phyloP scores from a whole-genome alignment of 768 basidiomycete species.

The Mycena filopes region DNA sequence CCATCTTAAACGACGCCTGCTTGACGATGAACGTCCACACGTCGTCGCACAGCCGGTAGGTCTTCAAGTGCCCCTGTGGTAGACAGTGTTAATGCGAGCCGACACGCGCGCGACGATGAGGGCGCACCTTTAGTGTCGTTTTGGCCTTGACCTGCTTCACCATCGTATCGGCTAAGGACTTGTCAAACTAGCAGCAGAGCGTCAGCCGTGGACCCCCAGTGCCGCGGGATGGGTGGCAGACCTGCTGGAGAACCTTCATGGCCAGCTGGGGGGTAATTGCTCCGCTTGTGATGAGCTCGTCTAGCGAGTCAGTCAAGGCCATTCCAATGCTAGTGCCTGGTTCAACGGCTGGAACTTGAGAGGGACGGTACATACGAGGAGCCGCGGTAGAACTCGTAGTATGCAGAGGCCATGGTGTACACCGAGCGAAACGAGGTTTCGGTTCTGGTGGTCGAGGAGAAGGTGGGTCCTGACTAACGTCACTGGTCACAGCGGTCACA shows the following conservation, averaged over 20 bases:
- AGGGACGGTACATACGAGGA: constrained; percentile 73
- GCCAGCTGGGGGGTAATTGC: constrained; percentile 97
- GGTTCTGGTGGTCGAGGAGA: not conserved
- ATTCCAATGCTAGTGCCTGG: constrained; percentile 85
- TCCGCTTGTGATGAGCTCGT: constrained; percentile 86
- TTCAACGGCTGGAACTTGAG: constrained; percentile 7
- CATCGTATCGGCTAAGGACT: constrained; percentile 92
- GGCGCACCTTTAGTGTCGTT: constrained; percentile 86
- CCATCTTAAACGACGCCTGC: constrained; percentile 95
- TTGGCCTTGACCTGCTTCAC: constrained; percentile 95
- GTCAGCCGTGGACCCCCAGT: constrained; percentile 2
- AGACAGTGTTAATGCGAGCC: constrained; percentile 9
- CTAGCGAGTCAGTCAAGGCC: constrained; percentile 96
- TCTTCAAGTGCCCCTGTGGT: constrained; percentile 85
- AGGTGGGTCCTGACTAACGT: not conserved
- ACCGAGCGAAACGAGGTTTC: not conserved
- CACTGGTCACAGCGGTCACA: not conserved
- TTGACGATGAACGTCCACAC: constrained; percentile 99
- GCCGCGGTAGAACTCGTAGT: constrained; percentile 93
- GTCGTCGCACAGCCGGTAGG: constrained; percentile 93
- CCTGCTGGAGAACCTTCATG: constrained; percentile 99
- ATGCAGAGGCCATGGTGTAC: constrained; percentile 71
- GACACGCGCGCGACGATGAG: not conserved
- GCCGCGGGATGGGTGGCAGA: constrained; percentile 41
- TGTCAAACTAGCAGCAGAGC: constrained; percentile 82